Percentiles rank a stretch among this genome's conserved stretches.
These are phyloP conservation scores for Dothistroma pini DNA, from an alignment of 2,329 filamentous ascomycete genomes.

Conservation along the genomic window DNA sequence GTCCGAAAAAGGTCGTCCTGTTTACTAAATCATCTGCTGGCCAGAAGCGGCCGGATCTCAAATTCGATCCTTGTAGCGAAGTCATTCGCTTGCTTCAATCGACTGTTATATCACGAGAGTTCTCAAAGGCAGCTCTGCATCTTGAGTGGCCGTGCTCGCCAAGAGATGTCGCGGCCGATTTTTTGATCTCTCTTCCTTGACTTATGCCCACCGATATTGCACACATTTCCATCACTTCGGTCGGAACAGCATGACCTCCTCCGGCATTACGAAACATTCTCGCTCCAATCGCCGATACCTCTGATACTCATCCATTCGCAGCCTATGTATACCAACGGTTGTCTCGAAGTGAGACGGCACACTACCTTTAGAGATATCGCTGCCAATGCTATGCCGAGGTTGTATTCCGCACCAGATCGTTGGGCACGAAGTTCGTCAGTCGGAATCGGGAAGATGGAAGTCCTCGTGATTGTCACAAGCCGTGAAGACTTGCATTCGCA, in stretches of 20 bases:
- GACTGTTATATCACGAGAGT: too few relatives aligned
- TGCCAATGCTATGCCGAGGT: neutral
- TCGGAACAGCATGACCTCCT: neutral
- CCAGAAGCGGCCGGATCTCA: too few relatives aligned
- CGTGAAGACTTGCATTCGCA: neutral
- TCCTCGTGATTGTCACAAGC: neutral
- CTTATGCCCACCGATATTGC: neutral
- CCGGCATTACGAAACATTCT: neutral
- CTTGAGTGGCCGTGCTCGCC: too few relatives aligned
- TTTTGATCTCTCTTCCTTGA: neutral
- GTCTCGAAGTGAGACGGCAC: neutral
- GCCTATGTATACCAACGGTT: neutral
- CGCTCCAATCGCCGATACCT: neutral
- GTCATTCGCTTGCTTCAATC: too few relatives aligned
- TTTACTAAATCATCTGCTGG: too few relatives aligned
- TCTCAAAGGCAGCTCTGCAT: too few relatives aligned
- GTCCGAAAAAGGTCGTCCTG: too few relatives aligned
- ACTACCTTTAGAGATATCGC: neutral
- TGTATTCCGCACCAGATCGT: neutral
- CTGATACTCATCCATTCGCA: neutral
- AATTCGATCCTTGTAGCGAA: too few relatives aligned
- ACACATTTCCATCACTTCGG: too few relatives aligned
- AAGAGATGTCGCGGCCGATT: neutral
- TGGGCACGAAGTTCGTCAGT: neutral
- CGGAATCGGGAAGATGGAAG: neutral